Percentiles rank a stretch among this genome's conserved stretches.
Evolutionary conservation across 306 rosid genomes (phyloP).

Genomic region (Fragaria iinumae): DNA sequence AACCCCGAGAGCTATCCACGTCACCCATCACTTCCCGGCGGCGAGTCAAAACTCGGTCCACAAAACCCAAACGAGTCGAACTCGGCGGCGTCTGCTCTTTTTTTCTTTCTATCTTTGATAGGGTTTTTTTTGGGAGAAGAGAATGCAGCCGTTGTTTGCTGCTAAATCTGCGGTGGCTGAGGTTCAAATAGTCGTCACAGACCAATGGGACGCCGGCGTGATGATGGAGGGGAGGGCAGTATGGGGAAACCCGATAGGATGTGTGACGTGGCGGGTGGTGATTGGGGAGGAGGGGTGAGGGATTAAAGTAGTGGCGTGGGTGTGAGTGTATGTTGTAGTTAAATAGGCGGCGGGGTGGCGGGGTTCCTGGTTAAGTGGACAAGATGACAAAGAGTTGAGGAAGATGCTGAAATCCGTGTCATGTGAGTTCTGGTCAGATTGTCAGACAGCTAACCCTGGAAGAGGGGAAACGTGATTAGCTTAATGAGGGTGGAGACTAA

Average conservation of each 20-base stretch:
- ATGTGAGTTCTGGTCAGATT: background rate
- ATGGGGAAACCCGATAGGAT: background rate
- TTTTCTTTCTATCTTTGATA: background rate
- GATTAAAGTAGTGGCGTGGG: background rate
- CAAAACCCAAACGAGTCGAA: conserved; percentile 11
- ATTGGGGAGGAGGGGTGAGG: background rate
- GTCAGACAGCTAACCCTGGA: background rate
- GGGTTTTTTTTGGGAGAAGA: background rate
- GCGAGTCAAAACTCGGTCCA: conserved; percentile 15
- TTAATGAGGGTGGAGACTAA: background rate
- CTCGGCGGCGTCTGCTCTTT: conserved; percentile 11
- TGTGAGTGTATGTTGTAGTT: background rate
- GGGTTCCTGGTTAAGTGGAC: background rate
- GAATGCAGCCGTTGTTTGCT: conserved; percentile 1
- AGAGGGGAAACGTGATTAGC: no score
- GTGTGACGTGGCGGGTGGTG: background rate
- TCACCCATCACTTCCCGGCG: conserved; percentile 22
- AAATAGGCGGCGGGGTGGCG: background rate
- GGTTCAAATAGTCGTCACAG: background rate
- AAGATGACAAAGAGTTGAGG: conserved; percentile 3
- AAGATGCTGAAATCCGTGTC: background rate
- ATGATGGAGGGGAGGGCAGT: background rate
- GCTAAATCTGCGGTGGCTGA: background rate
- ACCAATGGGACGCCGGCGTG: conserved; percentile 13
- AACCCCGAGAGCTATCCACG: conserved; percentile 62